phyloP scores from a whole-genome alignment of 2,329 filamentous ascomycete genomes.

The Sclerotinia borealis region DNA sequence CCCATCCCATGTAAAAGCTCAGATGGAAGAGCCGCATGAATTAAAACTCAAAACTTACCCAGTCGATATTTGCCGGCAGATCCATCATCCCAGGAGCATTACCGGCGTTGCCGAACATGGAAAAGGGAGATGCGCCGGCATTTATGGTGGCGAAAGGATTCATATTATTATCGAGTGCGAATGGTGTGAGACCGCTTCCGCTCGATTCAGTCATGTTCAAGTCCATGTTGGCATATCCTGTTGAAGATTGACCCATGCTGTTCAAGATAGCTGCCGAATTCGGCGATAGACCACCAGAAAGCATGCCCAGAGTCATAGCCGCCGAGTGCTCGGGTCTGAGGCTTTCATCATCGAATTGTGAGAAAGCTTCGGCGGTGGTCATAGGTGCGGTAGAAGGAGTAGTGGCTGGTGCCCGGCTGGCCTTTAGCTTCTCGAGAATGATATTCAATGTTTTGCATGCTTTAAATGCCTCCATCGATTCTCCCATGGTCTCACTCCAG shows the following conservation, averaged over 20 bases:
- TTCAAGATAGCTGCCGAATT: conserved; percentile 35
- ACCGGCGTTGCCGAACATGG: conserved; percentile 41
- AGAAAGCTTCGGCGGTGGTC: conserved; percentile 26
- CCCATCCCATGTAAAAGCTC: not conserved
- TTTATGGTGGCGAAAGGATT: conserved; percentile 27
- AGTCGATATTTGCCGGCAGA: conserved; percentile 53
- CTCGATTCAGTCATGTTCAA: conserved; percentile 28
- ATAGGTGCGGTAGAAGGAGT: conserved; percentile 8
- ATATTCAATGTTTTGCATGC: conserved; percentile 74
- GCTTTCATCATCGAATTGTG: conserved; percentile 38
- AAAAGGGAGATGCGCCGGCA: conserved; percentile 40
- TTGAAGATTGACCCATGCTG: conserved; percentile 31
- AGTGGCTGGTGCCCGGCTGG: conserved; percentile 33
- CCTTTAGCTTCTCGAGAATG: conserved; percentile 73
- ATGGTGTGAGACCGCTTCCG: conserved; percentile 39
- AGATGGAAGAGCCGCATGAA: not conserved
- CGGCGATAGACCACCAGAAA: conserved; percentile 55
- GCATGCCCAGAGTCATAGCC: conserved; percentile 64
- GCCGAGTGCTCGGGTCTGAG: conserved; percentile 59
- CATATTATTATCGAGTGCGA: conserved; percentile 26
- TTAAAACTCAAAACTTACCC: conserved; percentile 51
- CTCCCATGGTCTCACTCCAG: conserved; percentile 71
- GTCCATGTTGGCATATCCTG: conserved; percentile 27
- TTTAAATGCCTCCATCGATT: conserved; percentile 86
- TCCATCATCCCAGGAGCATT: conserved; percentile 44